These are phyloP conservation scores for Cladorrhinum sp. DNA, from an alignment of 2,329 filamentous ascomycete genomes.

Conservation along the genomic window DNA sequence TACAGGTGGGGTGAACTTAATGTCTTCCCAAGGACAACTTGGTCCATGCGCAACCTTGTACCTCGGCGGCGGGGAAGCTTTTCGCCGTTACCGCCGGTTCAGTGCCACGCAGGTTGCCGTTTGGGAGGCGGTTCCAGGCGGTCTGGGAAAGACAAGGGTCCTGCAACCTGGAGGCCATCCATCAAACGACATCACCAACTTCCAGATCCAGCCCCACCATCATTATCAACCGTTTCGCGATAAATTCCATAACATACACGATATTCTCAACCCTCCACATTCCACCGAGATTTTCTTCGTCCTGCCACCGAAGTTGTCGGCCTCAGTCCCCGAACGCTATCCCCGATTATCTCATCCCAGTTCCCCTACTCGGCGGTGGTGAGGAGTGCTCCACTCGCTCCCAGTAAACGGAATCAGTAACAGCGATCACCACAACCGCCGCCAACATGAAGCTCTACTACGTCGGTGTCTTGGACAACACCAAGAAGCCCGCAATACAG, in stretches of 20 bases:
- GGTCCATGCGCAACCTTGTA: too few relatives aligned
- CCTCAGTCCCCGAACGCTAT: constrained; percentile 7
- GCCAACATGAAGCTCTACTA: constrained; percentile 80
- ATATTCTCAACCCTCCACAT: neutral
- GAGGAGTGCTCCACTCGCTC: constrained; percentile 4
- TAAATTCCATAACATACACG: neutral
- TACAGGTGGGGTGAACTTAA: too few relatives aligned
- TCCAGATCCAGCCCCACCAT: neutral
- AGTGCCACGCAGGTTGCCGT: neutral
- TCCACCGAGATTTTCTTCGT: constrained; percentile 14
- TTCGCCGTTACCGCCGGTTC: too few relatives aligned
- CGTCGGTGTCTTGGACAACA: constrained; percentile 64
- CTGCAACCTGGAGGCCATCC: neutral
- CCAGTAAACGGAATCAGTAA: neutral
- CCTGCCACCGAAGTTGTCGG: constrained; percentile 1
- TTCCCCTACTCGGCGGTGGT: neutral
- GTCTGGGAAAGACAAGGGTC: neutral
- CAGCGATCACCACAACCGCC: constrained; percentile 11
- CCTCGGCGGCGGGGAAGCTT: too few relatives aligned
- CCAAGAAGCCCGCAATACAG: constrained; percentile 26
- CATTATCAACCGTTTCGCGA: neutral
- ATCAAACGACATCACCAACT: constrained; percentile 12
- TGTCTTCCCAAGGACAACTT: too few relatives aligned
- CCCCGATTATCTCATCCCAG: neutral
- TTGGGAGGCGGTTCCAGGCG: neutral